A percentile compares a stretch with the other conserved stretches of the same genome.
These are phyloP conservation scores for Hamigera avellanea DNA, from an alignment of 495 filamentous ascomycete species.

Conservation along the genomic window DNA sequence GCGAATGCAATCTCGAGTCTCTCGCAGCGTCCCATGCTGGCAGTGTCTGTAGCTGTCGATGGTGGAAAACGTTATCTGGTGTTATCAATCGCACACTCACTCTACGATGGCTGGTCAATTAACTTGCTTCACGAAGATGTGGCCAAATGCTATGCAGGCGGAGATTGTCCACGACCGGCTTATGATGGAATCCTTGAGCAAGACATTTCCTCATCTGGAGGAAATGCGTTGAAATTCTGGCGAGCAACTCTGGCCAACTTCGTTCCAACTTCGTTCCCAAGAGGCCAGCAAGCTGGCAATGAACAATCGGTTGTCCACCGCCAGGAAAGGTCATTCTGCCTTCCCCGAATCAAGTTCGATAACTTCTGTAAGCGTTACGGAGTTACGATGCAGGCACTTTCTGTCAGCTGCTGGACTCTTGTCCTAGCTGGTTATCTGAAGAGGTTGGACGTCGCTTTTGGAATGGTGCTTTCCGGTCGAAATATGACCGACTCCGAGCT, in stretches of 20 bases:
- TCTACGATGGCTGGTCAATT: constrained; percentile 70
- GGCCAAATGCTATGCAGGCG: constrained; percentile 39
- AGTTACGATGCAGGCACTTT: constrained; percentile 53
- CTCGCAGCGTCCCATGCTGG: not conserved
- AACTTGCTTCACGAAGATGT: constrained; percentile 54
- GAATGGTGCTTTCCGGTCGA: constrained; percentile 59
- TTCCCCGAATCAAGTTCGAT: constrained; percentile 21
- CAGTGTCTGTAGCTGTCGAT: not conserved
- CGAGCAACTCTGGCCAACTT: constrained; percentile 21
- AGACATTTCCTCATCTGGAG: constrained; percentile 23
- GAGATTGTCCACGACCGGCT: constrained; percentile 22
- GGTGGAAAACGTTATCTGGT: constrained; percentile 34
- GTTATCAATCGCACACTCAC: constrained; percentile 59
- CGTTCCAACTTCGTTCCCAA: constrained; percentile 15
- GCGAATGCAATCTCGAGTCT: constrained; percentile 8
- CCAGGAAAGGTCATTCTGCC: constrained; percentile 31
- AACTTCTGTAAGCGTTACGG: constrained; percentile 43
- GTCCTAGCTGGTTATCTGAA: constrained; percentile 42
- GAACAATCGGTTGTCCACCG: constrained; percentile 29
- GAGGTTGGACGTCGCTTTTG: constrained; percentile 56
- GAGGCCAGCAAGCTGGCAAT: constrained; percentile 21
- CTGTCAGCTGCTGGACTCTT: constrained; percentile 54
- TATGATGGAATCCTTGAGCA: constrained; percentile 36
- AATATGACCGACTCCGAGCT: constrained; percentile 43
- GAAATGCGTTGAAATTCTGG: constrained; percentile 45